A percentile compares a stretch with the other conserved stretches of the same genome.
Conservation (phyloP, 1,284 basidiomycete genomes). For the Clitocybe nebularis region DNA sequence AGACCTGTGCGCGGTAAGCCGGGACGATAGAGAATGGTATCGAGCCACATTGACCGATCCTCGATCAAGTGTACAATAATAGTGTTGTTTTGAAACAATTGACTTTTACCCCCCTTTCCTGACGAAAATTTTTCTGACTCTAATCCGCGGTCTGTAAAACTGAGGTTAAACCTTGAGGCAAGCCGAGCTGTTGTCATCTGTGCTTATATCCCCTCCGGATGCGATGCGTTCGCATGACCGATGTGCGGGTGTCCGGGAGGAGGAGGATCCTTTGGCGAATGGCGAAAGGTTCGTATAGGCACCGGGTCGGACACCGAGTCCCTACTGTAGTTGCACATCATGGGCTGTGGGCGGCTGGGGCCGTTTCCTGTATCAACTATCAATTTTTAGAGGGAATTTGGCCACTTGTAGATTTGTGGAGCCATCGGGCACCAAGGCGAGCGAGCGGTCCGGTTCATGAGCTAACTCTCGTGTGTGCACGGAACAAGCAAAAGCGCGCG, state of each 20-base stretch:
- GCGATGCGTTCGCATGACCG: background rate
- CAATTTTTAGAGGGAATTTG: background rate
- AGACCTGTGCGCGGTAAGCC: background rate
- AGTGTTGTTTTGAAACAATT: background rate
- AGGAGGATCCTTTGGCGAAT: background rate
- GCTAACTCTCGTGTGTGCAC: too few relatives aligned
- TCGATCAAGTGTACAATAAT: background rate
- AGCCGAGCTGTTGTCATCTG: background rate
- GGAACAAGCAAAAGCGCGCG: too few relatives aligned
- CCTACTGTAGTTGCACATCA: background rate
- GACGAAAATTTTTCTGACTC: background rate
- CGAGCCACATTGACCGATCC: background rate
- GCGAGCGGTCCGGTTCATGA: too few relatives aligned
- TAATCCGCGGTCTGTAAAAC: background rate
- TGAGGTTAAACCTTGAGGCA: background rate
- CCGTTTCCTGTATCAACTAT: too few relatives aligned
- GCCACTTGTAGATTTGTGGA: background rate
- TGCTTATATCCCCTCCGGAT: background rate
- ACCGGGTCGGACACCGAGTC: background rate
- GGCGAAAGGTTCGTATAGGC: background rate
- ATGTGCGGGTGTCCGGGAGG: too few relatives aligned
- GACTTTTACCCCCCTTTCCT: background rate
- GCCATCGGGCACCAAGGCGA: too few relatives aligned
- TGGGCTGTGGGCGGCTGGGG: background rate
- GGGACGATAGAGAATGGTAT: background rate